These are phyloP conservation scores for Nicotiana rustica DNA, from an alignment of 305 asterid genomes.

Conservation along the genomic window DNA sequence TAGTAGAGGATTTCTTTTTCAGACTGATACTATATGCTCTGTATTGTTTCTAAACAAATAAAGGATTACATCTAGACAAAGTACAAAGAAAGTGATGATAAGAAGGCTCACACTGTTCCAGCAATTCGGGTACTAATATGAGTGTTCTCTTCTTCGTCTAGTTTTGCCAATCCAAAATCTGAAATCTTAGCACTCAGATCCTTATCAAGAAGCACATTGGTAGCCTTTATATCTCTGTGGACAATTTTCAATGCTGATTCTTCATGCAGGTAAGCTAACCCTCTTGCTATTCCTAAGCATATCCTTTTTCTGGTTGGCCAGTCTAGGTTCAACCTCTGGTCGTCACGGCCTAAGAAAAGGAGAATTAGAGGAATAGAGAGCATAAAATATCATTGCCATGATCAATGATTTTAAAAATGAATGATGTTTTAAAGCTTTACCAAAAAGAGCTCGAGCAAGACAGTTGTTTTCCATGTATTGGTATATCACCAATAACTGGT, in stretches of 20 bases:
- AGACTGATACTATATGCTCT: not conserved
- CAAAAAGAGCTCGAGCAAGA: conserved; percentile 91
- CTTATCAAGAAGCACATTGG: conserved; percentile 87
- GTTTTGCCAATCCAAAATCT: conserved; percentile 93
- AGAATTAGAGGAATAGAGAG: conserved; percentile 32
- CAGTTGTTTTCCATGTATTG: conserved; percentile 88
- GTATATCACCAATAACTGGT: conserved; percentile 77
- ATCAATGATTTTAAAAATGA: not conserved
- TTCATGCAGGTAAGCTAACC: conserved; percentile 92
- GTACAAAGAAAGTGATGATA: not conserved
- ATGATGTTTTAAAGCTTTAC: conserved; percentile 43
- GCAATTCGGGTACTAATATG: conserved; percentile 94
- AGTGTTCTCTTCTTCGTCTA: conserved; percentile 91
- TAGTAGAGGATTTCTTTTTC: not conserved
- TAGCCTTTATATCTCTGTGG: conserved; percentile 90
- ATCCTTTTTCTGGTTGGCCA: conserved; percentile 83
- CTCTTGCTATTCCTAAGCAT: conserved; percentile 84
- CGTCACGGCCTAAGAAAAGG: conserved; percentile 53
- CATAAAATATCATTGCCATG: not conserved
- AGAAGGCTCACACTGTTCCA: conserved; percentile 73
- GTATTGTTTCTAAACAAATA: not conserved
- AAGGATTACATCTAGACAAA: not conserved
- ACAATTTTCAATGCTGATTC: conserved; percentile 91
- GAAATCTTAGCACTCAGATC: conserved; percentile 85
- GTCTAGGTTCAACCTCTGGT: conserved; percentile 69